These are phyloP conservation scores for Zalaria obscura DNA, from an alignment of 2,329 filamentous ascomycete species.

Conservation along the genomic window DNA sequence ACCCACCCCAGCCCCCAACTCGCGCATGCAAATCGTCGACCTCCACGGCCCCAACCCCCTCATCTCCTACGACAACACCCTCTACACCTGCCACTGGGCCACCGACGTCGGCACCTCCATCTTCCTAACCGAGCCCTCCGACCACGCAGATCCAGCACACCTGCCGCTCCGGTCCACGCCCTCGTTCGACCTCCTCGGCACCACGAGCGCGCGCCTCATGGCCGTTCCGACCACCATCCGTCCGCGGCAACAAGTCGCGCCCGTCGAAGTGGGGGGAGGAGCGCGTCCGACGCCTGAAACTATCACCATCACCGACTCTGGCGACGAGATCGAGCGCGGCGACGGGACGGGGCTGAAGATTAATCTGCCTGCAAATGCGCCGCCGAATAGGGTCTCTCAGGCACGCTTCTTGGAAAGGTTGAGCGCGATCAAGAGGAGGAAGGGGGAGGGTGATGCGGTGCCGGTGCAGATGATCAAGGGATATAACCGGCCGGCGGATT, in stretches of 20 bases:
- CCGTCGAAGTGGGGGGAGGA: neutral
- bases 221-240: slow-evolving; percentile 48
- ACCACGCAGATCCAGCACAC: slow-evolving; percentile 26
- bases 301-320: slow-evolving; percentile 4
- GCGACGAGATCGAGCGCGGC: slow-evolving; percentile 5
- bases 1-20: slow-evolving; percentile 13
- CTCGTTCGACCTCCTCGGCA: slow-evolving; percentile 58
- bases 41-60: slow-evolving; percentile 64
- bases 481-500: slow-evolving; percentile 8
- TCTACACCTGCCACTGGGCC: slow-evolving; percentile 71
- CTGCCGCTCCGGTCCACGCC: slow-evolving; percentile 38
- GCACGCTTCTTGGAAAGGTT: slow-evolving; percentile 25
- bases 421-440: slow-evolving; percentile 25
- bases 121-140: slow-evolving; percentile 30
- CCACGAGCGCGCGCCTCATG: slow-evolving; percentile 54
- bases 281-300: slow-evolving; percentile 5
- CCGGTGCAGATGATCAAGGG: slow-evolving; percentile 13
- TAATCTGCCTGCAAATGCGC: slow-evolving; percentile 4
- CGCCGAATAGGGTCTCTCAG: slow-evolving; percentile 8
- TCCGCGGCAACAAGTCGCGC: slow-evolving; percentile 8
- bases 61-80: slow-evolving; percentile 61
- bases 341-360: slow-evolving; percentile 3
- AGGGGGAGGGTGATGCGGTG: slow-evolving; percentile 22
- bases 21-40: slow-evolving; percentile 62
- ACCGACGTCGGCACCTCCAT: slow-evolving; percentile 76